phyloP scores from a whole-genome alignment of 768 basidiomycete species.

The Tylopilus rubrobrunneus region DNA sequence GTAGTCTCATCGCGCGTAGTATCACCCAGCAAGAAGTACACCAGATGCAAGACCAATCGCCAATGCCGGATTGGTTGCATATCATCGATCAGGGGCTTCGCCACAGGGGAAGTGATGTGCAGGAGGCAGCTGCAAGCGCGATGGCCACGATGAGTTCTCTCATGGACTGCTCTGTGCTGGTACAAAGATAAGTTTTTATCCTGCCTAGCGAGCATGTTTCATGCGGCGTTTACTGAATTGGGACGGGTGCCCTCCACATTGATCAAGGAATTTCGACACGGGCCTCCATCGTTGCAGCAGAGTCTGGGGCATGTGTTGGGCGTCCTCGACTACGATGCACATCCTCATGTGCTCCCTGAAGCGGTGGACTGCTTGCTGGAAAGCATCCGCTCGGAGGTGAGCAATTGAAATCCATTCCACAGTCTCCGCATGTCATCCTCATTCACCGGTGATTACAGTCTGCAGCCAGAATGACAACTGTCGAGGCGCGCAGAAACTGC shows the following conservation, averaged over 20 bases:
- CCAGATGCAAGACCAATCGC: slow-evolving; percentile 33
- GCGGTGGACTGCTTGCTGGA: slow-evolving; percentile 58
- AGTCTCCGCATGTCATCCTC: slow-evolving; percentile 18
- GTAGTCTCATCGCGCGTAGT: slow-evolving; percentile 61
- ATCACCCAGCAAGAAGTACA: slow-evolving; percentile 56
- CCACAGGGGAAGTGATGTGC: slow-evolving; percentile 58
- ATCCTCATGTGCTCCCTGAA: slow-evolving; percentile 50
- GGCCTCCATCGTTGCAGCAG: slow-evolving; percentile 58
- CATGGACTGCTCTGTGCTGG: slow-evolving; percentile 56
- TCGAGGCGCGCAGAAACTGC: slow-evolving; percentile 60
- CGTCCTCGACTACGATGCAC: slow-evolving; percentile 56
- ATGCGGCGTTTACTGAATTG: slow-evolving; percentile 15
- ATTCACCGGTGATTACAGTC: slow-evolving; percentile 28
- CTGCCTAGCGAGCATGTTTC: slow-evolving; percentile 9
- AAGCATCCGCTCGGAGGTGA: slow-evolving; percentile 53
- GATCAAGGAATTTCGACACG: slow-evolving; percentile 56
- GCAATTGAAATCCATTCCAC: slow-evolving; percentile 21
- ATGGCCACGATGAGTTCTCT: slow-evolving; percentile 68
- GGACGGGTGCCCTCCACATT: slow-evolving; percentile 41
- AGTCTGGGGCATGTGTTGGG: slow-evolving; percentile 71
- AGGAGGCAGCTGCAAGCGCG: slow-evolving; percentile 72
- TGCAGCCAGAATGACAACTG: slow-evolving; percentile 37
- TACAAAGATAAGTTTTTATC: slow-evolving; percentile 65
- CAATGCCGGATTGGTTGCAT: slow-evolving; percentile 59
- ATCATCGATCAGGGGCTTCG: slow-evolving; percentile 72